phyloP scores from a whole-genome alignment of 495 filamentous ascomycete genomes.

The Aspergillus affinis region DNA sequence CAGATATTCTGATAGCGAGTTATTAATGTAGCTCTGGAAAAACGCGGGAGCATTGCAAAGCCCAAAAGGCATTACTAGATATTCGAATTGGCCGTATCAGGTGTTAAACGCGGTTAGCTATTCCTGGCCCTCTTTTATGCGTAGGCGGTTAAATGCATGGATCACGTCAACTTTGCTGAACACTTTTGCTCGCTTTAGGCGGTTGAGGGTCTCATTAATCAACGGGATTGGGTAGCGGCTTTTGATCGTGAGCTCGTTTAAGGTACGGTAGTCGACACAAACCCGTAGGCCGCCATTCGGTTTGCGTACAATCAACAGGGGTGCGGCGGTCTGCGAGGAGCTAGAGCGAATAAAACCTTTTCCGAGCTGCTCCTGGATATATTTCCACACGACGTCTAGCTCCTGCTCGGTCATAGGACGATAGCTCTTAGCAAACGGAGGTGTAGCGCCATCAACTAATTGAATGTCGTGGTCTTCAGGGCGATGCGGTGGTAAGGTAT shows the following conservation, averaged over 20 bases:
- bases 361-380: neutral
- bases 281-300: too few relatives aligned
- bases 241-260: conserved; percentile 45
- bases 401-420: neutral
- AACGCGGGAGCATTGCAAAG: conserved; percentile 15
- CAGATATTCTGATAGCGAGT: conserved; percentile 22
- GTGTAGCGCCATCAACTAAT: neutral
- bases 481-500: neutral
- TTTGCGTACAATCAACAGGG: conserved; percentile 27
- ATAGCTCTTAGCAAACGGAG: neutral
- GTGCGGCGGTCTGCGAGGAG: too few relatives aligned
- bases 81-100: conserved; percentile 26
- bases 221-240: conserved; percentile 46
- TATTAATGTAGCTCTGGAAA: conserved; percentile 35
- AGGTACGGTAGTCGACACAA: conserved; percentile 42
- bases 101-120: conserved; percentile 38
- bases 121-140: conserved; percentile 23
- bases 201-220: conserved; percentile 41
- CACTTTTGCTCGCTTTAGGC: conserved; percentile 26
- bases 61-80: conserved; percentile 21
- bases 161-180: conserved; percentile 50
- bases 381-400: neutral
- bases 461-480: neutral
- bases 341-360: neutral
- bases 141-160: conserved; percentile 38